Evolutionary conservation across 2,329 filamentous ascomycete genomes (phyloP).

Genomic region (Ploettnerulaceae sp.): DNA sequence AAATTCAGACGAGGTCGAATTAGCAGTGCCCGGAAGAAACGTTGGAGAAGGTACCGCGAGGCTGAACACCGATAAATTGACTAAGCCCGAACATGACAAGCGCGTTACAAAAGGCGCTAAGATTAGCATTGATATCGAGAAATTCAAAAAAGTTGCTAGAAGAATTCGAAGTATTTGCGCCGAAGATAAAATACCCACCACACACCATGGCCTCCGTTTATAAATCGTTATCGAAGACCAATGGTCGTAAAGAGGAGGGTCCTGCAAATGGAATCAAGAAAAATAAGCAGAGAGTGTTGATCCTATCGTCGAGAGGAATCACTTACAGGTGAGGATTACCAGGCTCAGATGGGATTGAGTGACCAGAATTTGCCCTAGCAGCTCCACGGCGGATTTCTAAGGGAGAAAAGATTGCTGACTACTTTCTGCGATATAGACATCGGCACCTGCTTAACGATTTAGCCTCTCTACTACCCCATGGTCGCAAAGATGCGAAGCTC

Average conservation of each 20-base stretch:
- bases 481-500: conserved; percentile 91
- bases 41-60: too few relatives aligned
- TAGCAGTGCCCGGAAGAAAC: too few relatives aligned
- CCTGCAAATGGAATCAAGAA: conserved; percentile 49
- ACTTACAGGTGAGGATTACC: conserved; percentile 62
- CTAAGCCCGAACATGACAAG: not conserved
- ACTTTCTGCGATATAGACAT: conserved; percentile 53
- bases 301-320: conserved; percentile 87
- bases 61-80: not conserved
- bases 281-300: conserved; percentile 75
- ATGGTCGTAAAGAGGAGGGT: conserved; percentile 46
- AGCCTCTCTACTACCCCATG: conserved; percentile 82
- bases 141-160: conserved; percentile 12
- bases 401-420: conserved; percentile 11
- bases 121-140: conserved; percentile 24
- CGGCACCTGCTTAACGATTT: conserved; percentile 90
- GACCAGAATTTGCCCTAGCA: too few relatives aligned
- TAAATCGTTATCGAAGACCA: conserved; percentile 64
- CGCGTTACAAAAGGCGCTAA: conserved; percentile 20
- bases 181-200: conserved; percentile 16
- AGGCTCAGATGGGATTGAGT: conserved; percentile 4
- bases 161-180: conserved; percentile 27
- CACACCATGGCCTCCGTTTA: conserved; percentile 65
- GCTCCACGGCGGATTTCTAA: not conserved
- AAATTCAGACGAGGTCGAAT: too few relatives aligned